Conservation (phyloP, 352 stramenopile species). For the Phytopythium aichiense region DNA sequence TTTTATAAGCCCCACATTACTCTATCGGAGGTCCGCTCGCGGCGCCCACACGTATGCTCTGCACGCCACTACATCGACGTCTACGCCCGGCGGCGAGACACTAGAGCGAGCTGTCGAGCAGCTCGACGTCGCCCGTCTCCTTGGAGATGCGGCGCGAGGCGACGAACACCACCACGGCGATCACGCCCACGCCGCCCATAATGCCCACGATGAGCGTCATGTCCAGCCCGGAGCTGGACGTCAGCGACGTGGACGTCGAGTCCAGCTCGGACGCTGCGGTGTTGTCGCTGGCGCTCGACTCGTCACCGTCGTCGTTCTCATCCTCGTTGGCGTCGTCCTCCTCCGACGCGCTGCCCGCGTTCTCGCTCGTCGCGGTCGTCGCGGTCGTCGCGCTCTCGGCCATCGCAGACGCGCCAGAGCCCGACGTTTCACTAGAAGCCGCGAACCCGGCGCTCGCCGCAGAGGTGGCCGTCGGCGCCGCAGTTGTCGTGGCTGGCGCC, state of each 20-base stretch:
- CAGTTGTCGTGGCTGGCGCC: not conserved
- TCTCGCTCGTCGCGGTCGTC: not conserved
- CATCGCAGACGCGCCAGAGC: not conserved
- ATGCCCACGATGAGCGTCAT: conserved; percentile 55
- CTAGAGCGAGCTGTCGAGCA: conserved; percentile 17
- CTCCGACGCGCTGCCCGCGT: not conserved
- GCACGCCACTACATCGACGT: not conserved
- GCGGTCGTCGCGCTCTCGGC: conserved; percentile 1
- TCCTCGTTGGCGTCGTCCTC: not conserved
- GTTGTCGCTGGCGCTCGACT: conserved; percentile 6
- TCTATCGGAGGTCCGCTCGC: not conserved
- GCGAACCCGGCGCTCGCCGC: not conserved
- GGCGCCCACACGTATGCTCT: not conserved
- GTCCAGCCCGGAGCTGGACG: conserved; percentile 26
- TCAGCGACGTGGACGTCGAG: conserved; percentile 7
- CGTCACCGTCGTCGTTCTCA: not conserved
- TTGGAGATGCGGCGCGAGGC: conserved; percentile 56
- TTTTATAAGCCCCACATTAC: conserved; percentile 2
- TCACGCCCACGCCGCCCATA: conserved; percentile 46
- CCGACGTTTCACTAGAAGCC: not conserved
- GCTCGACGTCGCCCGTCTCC: conserved; percentile 36
- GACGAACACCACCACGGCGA: conserved; percentile 43
- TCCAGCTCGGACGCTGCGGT: conserved; percentile 11
- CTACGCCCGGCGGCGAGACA: not conserved
- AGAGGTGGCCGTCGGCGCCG: not conserved